Evolutionary conservation across 371 early-diverging fungal species (phyloP).

Genomic region (Cokeromyces recurvatus): DNA sequence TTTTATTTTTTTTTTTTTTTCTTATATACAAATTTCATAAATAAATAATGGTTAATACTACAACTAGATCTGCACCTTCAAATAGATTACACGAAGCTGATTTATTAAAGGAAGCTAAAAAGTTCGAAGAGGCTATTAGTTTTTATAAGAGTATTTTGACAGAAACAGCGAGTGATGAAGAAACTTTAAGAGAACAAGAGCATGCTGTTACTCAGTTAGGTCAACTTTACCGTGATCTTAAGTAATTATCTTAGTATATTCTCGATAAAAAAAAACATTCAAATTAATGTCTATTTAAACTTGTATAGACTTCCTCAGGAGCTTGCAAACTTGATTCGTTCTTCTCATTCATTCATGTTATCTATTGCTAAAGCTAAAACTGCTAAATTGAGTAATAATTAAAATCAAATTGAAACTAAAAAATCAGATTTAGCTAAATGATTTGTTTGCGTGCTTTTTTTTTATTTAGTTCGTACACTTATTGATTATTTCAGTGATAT

Average conservation of each 20-base stretch:
- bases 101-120: slow-evolving; percentile 42
- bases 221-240: slow-evolving; percentile 58
- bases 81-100: slow-evolving; percentile 46
- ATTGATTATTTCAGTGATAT: slow-evolving; percentile 89
- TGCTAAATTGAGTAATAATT: slow-evolving; percentile 80
- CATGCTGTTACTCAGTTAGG: slow-evolving; percentile 57
- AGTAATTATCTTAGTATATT: slow-evolving; percentile 36
- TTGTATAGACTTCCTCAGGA: slow-evolving; percentile 71
- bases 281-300: no score
- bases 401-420: neutral
- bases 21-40: neutral
- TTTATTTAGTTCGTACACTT: slow-evolving; percentile 66
- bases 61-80: slow-evolving; percentile 10
- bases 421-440: no score
- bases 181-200: slow-evolving; percentile 51
- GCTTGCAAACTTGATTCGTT: slow-evolving; percentile 77
- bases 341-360: slow-evolving; percentile 73
- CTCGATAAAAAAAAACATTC: no score
- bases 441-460: neutral
- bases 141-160: slow-evolving; percentile 52
- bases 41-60: slow-evolving; percentile 10
- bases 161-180: slow-evolving; percentile 27
- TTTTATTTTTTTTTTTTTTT: neutral
- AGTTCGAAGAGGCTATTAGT: slow-evolving; percentile 48
- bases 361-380: slow-evolving; percentile 94